A percentile compares a stretch with the other conserved stretches of the same genome.
Evolutionary conservation across 1,284 basidiomycete species (phyloP).

Genomic region (Apiotrichum sp.): DNA sequence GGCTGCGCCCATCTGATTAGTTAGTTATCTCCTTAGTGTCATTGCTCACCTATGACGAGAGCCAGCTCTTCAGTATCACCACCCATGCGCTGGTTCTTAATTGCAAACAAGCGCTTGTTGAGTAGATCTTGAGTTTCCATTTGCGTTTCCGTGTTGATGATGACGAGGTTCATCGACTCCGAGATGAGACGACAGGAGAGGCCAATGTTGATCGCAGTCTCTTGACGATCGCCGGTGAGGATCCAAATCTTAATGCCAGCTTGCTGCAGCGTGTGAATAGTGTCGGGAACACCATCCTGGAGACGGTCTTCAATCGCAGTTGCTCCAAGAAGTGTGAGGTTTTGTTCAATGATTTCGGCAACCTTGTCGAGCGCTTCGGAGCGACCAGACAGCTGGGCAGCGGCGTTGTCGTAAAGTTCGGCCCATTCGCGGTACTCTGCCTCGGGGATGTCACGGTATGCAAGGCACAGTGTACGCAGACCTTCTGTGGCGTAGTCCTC

Average conservation of each 20-base stretch:
- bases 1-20: conserved; percentile 79
- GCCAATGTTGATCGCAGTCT: conserved; percentile 99
- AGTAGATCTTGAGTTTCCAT: conserved; percentile 83
- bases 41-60: conserved; percentile 72
- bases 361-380: conserved; percentile 90
- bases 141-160: conserved; percentile 85
- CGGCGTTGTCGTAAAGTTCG: conserved; percentile 80
- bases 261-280: conserved; percentile 94
- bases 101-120: conserved; percentile 77
- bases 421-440: conserved; percentile 89
- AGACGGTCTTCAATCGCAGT: conserved; percentile 99
- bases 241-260: conserved; percentile 99
- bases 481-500: conserved; percentile 99
- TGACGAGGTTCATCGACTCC: conserved; percentile 96
- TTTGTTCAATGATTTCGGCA: conserved; percentile 92
- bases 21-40: too few relatives aligned
- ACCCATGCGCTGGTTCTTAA: conserved; percentile 82
- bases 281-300: conserved; percentile 96
- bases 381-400: conserved; percentile 84
- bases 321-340: conserved; percentile 85
- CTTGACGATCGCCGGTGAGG: conserved; percentile 93
- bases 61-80: conserved; percentile 94
- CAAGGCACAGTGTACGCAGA: conserved; percentile 91
- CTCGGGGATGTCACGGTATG: conserved; percentile 83
- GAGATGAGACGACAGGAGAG: conserved; percentile 94